Evolutionary conservation across 495 filamentous ascomycete species (phyloP).

Genomic region (Penicillium atrosanguineum): DNA sequence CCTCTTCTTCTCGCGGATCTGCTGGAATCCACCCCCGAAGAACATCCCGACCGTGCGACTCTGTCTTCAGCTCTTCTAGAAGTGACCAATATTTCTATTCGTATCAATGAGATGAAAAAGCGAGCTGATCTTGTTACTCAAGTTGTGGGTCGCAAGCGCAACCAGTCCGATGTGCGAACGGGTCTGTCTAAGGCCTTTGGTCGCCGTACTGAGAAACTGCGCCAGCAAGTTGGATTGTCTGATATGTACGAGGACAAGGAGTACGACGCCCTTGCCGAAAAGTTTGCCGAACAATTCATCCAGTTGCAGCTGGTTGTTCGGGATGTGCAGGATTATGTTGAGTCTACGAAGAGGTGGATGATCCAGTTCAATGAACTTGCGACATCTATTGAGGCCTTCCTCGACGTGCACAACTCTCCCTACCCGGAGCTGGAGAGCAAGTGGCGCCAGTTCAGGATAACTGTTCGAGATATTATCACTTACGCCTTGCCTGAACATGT

Average conservation of each 20-base stretch:
- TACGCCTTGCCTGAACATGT: slow-evolving; percentile 83
- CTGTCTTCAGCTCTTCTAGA: slow-evolving; percentile 61
- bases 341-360: slow-evolving; percentile 65
- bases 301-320: slow-evolving; percentile 85
- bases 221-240: slow-evolving; percentile 64
- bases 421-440: slow-evolving; percentile 84
- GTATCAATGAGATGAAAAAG: slow-evolving; percentile 91
- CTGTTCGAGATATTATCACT: slow-evolving; percentile 75
- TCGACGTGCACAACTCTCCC: slow-evolving; percentile 58
- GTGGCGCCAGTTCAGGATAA: slow-evolving; percentile 81
- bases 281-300: slow-evolving; percentile 83
- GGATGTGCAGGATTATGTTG: slow-evolving; percentile 85
- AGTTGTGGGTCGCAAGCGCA: slow-evolving; percentile 80
- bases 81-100: slow-evolving; percentile 67
- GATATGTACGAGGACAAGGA: slow-evolving; percentile 72
- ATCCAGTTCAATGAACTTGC: slow-evolving; percentile 69
- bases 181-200: slow-evolving; percentile 85
- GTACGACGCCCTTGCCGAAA: slow-evolving; percentile 72
- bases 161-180: slow-evolving; percentile 81
- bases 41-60: slow-evolving; percentile 76
- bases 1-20: slow-evolving; percentile 78
- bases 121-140: slow-evolving; percentile 85
- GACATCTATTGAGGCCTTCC: slow-evolving; percentile 63
- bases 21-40: slow-evolving; percentile 69
- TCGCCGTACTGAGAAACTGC: slow-evolving; percentile 74